Evolutionary conservation across 192 early-diverging fungal genomes (phyloP).

Genomic region (Backusella tarrabulga): DNA sequence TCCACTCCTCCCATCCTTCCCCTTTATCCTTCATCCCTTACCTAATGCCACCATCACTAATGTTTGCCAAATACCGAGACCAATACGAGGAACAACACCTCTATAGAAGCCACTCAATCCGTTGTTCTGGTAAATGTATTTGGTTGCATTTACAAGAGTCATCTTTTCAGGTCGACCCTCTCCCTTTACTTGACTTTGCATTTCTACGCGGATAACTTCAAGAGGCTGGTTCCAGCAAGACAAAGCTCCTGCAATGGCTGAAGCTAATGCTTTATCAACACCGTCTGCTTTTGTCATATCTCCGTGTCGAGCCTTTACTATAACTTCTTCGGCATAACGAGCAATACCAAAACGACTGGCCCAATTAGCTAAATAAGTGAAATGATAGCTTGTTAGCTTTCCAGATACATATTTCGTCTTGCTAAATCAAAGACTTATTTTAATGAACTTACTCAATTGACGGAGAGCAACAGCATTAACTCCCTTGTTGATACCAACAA

Average conservation of each 20-base stretch:
- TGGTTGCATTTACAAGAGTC: constrained; percentile 79
- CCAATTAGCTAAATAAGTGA: constrained; percentile 82
- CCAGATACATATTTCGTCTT: background rate
- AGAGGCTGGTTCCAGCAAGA: constrained; percentile 99
- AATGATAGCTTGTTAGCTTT: background rate
- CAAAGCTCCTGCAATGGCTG: constrained; percentile 84
- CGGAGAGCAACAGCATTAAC: constrained; percentile 95
- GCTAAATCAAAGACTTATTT: background rate
- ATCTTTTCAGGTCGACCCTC: constrained; percentile 88
- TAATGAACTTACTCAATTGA: constrained; percentile 54
- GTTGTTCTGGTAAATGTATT: constrained; percentile 89
- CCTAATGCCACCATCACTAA: constrained; percentile 91
- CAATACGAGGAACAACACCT: constrained; percentile 78
- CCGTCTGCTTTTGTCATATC: constrained; percentile 36
- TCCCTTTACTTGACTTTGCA: constrained; percentile 93
- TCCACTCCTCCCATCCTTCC: background rate
- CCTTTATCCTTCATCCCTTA: constrained; percentile 3
- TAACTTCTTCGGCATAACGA: constrained; percentile 68
- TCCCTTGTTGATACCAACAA: constrained; percentile 96
- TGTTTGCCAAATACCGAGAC: constrained; percentile 75
- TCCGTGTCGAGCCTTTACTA: constrained; percentile 55
- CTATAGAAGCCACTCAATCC: constrained; percentile 93
- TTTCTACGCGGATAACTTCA: constrained; percentile 98
- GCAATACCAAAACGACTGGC: constrained; percentile 89
- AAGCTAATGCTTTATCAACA: constrained; percentile 68